phyloP scores from a whole-genome alignment of 2,329 filamentous ascomycete species.

The Verticillium dahliae region DNA sequence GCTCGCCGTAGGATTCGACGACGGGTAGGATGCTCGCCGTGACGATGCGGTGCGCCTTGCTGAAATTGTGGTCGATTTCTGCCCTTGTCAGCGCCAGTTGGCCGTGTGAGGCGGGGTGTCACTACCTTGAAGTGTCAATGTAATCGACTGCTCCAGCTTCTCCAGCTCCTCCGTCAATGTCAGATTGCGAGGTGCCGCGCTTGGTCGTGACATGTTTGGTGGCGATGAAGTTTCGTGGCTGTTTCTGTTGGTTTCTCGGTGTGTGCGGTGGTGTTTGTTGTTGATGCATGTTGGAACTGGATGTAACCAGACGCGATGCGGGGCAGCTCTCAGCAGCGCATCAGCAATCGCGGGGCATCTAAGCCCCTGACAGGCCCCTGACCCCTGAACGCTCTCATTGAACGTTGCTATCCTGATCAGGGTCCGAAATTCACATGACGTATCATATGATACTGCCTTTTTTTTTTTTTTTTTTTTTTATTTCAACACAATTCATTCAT shows the following conservation, averaged over 20 bases:
- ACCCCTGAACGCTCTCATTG: neutral
- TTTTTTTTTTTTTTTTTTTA: neutral
- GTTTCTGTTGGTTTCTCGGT: neutral
- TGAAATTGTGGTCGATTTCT: slow-evolving; percentile 99
- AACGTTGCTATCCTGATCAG: no score
- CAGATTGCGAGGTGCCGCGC: slow-evolving; percentile 47
- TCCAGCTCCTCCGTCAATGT: slow-evolving; percentile 93
- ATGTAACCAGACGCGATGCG: slow-evolving; percentile 22
- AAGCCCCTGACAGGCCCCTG: neutral
- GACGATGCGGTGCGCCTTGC: slow-evolving; percentile 90
- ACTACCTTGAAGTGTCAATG: slow-evolving; percentile 82
- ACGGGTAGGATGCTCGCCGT: slow-evolving; percentile 88
- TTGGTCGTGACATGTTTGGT: slow-evolving; percentile 41
- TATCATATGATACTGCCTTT: neutral
- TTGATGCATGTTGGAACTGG: neutral
- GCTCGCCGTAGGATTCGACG: slow-evolving; percentile 90
- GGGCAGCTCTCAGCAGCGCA: slow-evolving; percentile 13
- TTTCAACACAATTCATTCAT: neutral
- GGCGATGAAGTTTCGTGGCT: neutral
- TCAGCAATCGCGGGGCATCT: neutral
- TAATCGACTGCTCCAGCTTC: slow-evolving; percentile 93
- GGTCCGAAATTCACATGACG: no score
- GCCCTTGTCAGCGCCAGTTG: slow-evolving; percentile 2
- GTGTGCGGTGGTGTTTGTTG: neutral
- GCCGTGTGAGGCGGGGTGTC: neutral